A percentile compares a stretch with the other conserved stretches of the same genome.
phyloP scores from a whole-genome alignment of 495 filamentous ascomycete species.

The Neurospora tetraspora region DNA sequence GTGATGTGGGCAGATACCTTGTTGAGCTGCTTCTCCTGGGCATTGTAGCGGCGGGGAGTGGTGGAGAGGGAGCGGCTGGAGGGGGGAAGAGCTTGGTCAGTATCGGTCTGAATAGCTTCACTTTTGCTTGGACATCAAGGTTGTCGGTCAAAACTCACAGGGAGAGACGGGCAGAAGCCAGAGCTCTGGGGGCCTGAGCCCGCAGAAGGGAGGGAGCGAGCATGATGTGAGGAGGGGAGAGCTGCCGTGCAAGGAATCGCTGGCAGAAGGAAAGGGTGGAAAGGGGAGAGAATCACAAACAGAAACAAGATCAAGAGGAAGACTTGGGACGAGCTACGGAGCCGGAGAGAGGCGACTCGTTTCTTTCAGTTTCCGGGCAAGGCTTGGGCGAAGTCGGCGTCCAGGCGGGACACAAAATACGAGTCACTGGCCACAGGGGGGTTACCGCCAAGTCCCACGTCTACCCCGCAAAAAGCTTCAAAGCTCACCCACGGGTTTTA shows the following conservation, averaged over 20 bases:
- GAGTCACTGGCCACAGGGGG: slow-evolving; percentile 9
- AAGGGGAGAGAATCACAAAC: slow-evolving; percentile 1
- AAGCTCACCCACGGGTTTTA: background rate
- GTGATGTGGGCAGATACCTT: slow-evolving; percentile 75
- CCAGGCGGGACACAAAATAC: slow-evolving; percentile 8
- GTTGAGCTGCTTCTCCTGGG: slow-evolving; percentile 54
- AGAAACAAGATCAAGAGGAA: slow-evolving; percentile 8
- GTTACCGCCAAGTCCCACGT: slow-evolving; percentile 15
- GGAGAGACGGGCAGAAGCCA: slow-evolving; percentile 24
- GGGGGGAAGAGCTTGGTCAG: background rate
- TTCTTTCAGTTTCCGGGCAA: background rate
- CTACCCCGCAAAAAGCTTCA: slow-evolving; percentile 14
- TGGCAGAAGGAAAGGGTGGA: background rate
- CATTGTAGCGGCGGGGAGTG: slow-evolving; percentile 24
- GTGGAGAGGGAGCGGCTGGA: slow-evolving; percentile 33
- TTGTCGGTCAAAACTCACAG: slow-evolving; percentile 13
- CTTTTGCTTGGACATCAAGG: background rate
- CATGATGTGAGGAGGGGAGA: slow-evolving; percentile 18
- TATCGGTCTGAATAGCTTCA: background rate
- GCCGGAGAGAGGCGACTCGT: background rate
- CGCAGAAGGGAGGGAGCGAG: slow-evolving; percentile 28
- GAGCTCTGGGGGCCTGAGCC: slow-evolving; percentile 30
- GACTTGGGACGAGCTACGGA: background rate
- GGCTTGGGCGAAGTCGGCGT: slow-evolving; percentile 23
- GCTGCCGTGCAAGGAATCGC: background rate